Conservation (phyloP, 441 rosid species). For the Geranium incanum region DNA sequence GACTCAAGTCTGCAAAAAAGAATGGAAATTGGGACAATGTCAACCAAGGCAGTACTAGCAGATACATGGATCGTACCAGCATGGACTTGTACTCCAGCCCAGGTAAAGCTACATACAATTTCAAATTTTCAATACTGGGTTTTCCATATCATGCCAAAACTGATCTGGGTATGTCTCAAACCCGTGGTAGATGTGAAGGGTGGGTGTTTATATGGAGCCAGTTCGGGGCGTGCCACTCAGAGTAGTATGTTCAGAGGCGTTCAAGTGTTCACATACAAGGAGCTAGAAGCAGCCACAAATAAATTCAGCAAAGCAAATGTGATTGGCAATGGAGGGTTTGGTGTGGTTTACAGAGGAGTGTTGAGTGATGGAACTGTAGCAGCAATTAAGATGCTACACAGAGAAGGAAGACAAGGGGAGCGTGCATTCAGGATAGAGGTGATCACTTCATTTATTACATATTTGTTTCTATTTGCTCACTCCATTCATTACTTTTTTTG, state of each 20-base stretch:
- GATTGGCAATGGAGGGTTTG: conserved; percentile 50
- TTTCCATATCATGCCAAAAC: neutral
- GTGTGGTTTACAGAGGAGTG: conserved; percentile 65
- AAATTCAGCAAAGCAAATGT: conserved; percentile 51
- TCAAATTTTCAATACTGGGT: neutral
- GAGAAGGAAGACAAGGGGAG: conserved; percentile 63
- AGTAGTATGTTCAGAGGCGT: conserved; percentile 33
- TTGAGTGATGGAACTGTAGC: conserved; percentile 65
- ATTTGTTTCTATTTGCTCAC: conserved; percentile 12
- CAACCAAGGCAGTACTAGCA: conserved; percentile 20
- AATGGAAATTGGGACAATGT: conserved; percentile 28
- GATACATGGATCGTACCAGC: conserved; percentile 35
- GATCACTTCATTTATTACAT: conserved; percentile 34
- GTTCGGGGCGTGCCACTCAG: conserved; percentile 21
- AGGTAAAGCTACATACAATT: conserved; percentile 31
- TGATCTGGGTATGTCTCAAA: conserved; percentile 18
- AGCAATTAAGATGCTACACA: conserved; percentile 62
- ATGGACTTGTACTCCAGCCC: conserved; percentile 52
- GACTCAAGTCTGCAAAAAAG: conserved; percentile 42
- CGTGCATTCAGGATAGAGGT: conserved; percentile 84
- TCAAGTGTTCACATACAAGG: conserved; percentile 80
- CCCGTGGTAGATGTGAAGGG: conserved; percentile 48
- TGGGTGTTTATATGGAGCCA: conserved; percentile 51
- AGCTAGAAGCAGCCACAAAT: conserved; percentile 61
- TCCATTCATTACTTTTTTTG: too few species aligned